Evolutionary conservation across 139 green algal genomes (phyloP), one percentile per base, ranked within the genome.

Genomic region (Coccomyxa sp.): DNA sequence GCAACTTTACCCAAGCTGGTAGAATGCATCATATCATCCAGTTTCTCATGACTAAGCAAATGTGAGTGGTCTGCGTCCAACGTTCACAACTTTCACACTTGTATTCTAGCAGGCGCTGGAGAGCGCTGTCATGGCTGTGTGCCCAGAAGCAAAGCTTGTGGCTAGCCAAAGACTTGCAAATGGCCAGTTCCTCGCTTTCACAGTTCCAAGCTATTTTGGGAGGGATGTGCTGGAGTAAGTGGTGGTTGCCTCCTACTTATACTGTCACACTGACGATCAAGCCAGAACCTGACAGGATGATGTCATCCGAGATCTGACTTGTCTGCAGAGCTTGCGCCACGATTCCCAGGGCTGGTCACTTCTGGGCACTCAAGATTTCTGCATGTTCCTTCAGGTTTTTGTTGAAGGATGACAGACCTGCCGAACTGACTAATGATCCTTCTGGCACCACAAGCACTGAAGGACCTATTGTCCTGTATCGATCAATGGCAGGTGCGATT

Each of bases 401-500:
- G 17, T 13, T 81, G n/a, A 58, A 77, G 80, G 81, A 31, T 79
- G n/a, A 60, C 87, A 68, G 32, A 84, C 82, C 59, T 38, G 25
- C 28, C 79, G 13, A 88, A 51, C 7, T 51, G 38, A 51, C 38
- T 7, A 51, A 7, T 51, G 3, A 67, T 79, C 84, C 16, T 82
- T 89, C 21, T 91, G 85, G 85, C 80, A 90, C 23, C 87, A 83
- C 31, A 83, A 94, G 38, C 63, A 57, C 25, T 13, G 82, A 90
- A n/a, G 85, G 83, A 4, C 84, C 89, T 15, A 81, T 91, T 13
- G 89, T 94, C 14, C 91, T 88, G 30, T 95, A 90, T 79, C 85
- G 92, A 31, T 91, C 87, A 25, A 89, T 94, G 76, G 91, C 92
- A 79, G 87, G 86, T 91, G 74, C 17, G 30, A 51, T 7, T 51